Evolutionary conservation across 306 rosid species (phyloP), one percentile per base, ranked within the genome.

Genomic region (Rosa chinensis): DNA sequence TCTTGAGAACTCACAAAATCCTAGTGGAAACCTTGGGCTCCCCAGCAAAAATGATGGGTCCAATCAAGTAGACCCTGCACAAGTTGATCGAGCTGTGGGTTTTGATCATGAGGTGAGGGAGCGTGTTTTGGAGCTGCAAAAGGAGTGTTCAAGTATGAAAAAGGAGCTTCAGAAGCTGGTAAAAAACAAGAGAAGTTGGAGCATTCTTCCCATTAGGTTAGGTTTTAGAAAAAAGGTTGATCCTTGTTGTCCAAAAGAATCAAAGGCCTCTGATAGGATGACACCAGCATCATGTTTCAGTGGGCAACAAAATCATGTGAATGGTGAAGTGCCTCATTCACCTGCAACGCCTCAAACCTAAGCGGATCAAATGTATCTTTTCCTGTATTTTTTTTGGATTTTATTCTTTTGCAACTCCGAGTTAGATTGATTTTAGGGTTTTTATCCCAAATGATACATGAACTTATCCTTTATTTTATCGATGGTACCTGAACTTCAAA

Each of bases 161-260:
- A 88, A 42, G 53, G 96, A 93, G 82, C 90, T 93, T 43, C 85
- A 86, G 77, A 92, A 88, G 86, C 61, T 93, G 47, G 77, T 66
- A 28, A 93, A 87, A 81, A 75, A 85, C 53, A 91, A 91, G 87
- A 91, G 68, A 88, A 81, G 88, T 84, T 89, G 97, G 98, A 91
- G 81, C 78, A 77, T 90, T 85, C 83, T 92, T 74, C 91, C 94
- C 50, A 90, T 74, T 77, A 79, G 82, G 56, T 80, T 94, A 67
- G 92, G 97, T 39, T 88, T 82, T 64, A 82, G 92, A 76, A 90
- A 81, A 83, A 87, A 82, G 10, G 70, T 90, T 1, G 89, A 86
- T 82, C 83, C 70, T 56, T 83, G 83, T 63, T 82, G 76, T 75
- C 86, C 83, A 53, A 86, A 74, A 79, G 86, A 86, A 71, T 40